These are phyloP conservation scores for Exophiala mesophila DNA, from an alignment of 2,329 filamentous ascomycete species.

Conservation along the genomic window DNA sequence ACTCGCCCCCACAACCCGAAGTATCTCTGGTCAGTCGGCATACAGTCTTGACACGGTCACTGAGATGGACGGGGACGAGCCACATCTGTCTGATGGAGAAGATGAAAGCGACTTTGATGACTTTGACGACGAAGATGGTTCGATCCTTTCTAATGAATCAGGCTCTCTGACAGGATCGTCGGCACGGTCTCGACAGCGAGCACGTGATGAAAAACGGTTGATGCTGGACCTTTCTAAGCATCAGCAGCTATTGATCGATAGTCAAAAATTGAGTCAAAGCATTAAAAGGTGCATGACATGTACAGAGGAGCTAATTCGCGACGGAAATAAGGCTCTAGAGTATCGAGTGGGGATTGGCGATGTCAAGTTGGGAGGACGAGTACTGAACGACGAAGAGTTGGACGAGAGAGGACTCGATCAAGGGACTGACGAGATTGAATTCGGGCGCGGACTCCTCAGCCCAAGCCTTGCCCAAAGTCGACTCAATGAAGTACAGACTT, in stretches of 20 bases:
- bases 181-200: constrained; percentile 49
- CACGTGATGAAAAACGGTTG: constrained; percentile 75
- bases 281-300: constrained; percentile 82
- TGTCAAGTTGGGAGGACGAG: constrained; percentile 72
- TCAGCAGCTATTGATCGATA: constrained; percentile 80
- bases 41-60: constrained; percentile 43
- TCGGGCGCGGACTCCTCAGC: constrained; percentile 21
- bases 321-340: constrained; percentile 79
- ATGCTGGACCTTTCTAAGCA: constrained; percentile 82
- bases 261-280: constrained; percentile 92
- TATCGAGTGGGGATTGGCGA: constrained; percentile 77
- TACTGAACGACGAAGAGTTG: constrained; percentile 65
- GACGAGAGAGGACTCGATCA: constrained; percentile 22
- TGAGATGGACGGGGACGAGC: constrained; percentile 38
- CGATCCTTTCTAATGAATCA: constrained; percentile 30
- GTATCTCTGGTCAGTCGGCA: constrained; percentile 42
- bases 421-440: constrained; percentile 10
- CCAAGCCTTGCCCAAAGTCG: constrained; percentile 18
- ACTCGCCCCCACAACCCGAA: constrained; percentile 35
- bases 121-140: constrained; percentile 32
- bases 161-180: constrained; percentile 34
- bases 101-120: constrained; percentile 20
- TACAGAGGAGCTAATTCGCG: constrained; percentile 85
- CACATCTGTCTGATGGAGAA: constrained; percentile 34
- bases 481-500: constrained; percentile 15